phyloP scores from a whole-genome alignment of 1,284 basidiomycete species.

The Ceratobasidium sp. region DNA sequence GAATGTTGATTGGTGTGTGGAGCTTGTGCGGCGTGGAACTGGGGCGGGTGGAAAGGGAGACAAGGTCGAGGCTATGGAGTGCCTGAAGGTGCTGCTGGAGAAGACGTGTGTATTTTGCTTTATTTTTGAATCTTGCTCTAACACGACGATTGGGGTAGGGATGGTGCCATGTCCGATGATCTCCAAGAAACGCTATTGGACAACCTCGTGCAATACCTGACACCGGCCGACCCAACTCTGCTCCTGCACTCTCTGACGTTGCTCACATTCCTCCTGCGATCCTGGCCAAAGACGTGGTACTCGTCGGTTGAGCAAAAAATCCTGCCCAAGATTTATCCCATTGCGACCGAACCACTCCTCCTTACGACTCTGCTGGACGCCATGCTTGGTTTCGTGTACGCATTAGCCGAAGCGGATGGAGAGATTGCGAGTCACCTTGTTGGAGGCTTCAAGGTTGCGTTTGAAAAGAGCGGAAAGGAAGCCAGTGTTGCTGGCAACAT shows the following conservation, averaged over 20 bases:
- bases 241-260: conserved; percentile 78
- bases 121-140: too few relatives aligned
- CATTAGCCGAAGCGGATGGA: conserved; percentile 81
- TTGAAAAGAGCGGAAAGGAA: conserved; percentile 64
- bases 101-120: conserved; percentile 56
- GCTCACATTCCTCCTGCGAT: conserved; percentile 71
- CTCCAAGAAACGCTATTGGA: conserved; percentile 70
- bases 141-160: not conserved
- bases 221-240: conserved; percentile 74
- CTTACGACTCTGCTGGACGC: conserved; percentile 79
- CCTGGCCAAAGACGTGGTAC: conserved; percentile 71
- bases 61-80: conserved; percentile 82
- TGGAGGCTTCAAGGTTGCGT: conserved; percentile 68
- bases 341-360: conserved; percentile 75
- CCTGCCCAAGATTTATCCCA: conserved; percentile 70
- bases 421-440: conserved; percentile 81
- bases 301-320: conserved; percentile 74
- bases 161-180: conserved; percentile 59
- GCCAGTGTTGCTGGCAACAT: conserved; percentile 66
- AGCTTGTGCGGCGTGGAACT: conserved; percentile 80
- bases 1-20: conserved; percentile 78
- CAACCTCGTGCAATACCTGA: conserved; percentile 78
- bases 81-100: conserved; percentile 74
- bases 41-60: conserved; percentile 58
- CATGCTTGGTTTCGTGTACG: conserved; percentile 79